Evolutionary conservation across 768 basidiomycete genomes (phyloP).

Genomic region (Leccinum disarticulatum): DNA sequence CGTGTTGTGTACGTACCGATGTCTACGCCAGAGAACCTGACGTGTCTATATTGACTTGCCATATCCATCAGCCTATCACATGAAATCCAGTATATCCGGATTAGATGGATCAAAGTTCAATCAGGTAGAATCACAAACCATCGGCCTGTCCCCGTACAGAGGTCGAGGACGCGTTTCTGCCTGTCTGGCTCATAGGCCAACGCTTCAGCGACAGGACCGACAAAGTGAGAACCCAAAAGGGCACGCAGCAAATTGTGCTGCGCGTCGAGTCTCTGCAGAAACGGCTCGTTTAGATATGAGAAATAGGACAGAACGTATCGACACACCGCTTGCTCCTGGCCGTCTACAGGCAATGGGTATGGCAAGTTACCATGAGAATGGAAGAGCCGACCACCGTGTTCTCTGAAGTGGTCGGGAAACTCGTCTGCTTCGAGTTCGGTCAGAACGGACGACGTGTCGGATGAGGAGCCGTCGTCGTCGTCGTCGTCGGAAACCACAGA

Average conservation of each 20-base stretch:
- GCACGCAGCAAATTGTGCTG: constrained; percentile 49
- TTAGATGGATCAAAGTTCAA: constrained; percentile 21
- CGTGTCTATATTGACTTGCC: constrained; percentile 63
- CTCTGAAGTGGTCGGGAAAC: constrained; percentile 58
- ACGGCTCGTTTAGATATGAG: neutral
- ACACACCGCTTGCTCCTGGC: constrained; percentile 64
- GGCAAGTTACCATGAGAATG: constrained; percentile 61
- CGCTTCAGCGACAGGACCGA: constrained; percentile 58
- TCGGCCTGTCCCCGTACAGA: constrained; percentile 74
- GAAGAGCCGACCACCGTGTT: constrained; percentile 62
- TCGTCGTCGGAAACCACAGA: constrained; percentile 22
- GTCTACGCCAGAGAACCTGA: constrained; percentile 69
- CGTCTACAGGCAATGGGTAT: constrained; percentile 75
- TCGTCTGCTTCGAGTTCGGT: constrained; percentile 52
- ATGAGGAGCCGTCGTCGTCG: constrained; percentile 40
- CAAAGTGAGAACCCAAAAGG: constrained; percentile 55
- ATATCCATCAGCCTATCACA: constrained; percentile 69
- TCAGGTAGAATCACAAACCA: constrained; percentile 49
- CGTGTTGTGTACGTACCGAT: constrained; percentile 53
- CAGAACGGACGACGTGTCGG: constrained; percentile 43
- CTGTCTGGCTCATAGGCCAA: constrained; percentile 42
- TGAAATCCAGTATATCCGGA: constrained; percentile 8
- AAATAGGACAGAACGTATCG: neutral
- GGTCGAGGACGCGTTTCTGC: constrained; percentile 59
- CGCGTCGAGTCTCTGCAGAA: constrained; percentile 49